These are phyloP conservation scores for Phytophthora pluvialis DNA, from an alignment of 352 stramenopile genomes.

Conservation along the genomic window DNA sequence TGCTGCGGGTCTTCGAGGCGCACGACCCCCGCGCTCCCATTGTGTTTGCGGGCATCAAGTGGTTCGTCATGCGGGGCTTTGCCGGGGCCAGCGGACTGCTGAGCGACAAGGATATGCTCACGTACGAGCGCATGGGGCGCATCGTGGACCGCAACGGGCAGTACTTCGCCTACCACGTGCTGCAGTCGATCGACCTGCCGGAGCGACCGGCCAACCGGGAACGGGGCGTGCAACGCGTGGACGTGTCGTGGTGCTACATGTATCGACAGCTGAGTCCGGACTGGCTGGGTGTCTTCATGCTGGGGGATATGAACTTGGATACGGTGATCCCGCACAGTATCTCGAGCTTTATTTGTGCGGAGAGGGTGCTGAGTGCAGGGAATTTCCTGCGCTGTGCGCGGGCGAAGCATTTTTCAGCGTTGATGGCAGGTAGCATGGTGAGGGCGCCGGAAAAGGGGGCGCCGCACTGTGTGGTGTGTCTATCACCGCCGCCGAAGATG, in stretches of 20 bases:
- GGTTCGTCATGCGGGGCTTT: slow-evolving; percentile 53
- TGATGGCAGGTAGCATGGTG: slow-evolving; percentile 39
- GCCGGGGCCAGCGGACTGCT: slow-evolving; percentile 42
- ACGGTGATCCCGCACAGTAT: slow-evolving; percentile 28
- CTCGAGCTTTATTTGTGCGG: slow-evolving; percentile 44
- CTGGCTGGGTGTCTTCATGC: slow-evolving; percentile 63
- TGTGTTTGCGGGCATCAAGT: slow-evolving; percentile 70
- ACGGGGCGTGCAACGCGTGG: slow-evolving; percentile 39
- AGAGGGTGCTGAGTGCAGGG: slow-evolving; percentile 52
- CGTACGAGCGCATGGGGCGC: slow-evolving; percentile 67
- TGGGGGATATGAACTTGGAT: slow-evolving; percentile 49
- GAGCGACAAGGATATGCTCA: slow-evolving; percentile 57
- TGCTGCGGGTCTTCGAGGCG: slow-evolving; percentile 61
- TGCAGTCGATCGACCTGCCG: slow-evolving; percentile 61
- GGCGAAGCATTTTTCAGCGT: slow-evolving; percentile 56
- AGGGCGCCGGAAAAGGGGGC: slow-evolving; percentile 23
- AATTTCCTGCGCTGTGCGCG: slow-evolving; percentile 51
- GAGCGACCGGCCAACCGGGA: slow-evolving; percentile 53
- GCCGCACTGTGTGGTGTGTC: slow-evolving; percentile 52
- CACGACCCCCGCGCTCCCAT: slow-evolving; percentile 49
- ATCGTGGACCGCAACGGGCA: slow-evolving; percentile 57
- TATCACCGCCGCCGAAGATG: slow-evolving; percentile 41
- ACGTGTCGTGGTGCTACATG: slow-evolving; percentile 61
- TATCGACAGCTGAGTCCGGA: slow-evolving; percentile 58
- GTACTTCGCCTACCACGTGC: slow-evolving; percentile 63